A percentile compares a stretch with the other conserved stretches of the same genome.
Conservation (phyloP, 768 basidiomycete genomes). For the Xerocomellus intermedius region DNA sequence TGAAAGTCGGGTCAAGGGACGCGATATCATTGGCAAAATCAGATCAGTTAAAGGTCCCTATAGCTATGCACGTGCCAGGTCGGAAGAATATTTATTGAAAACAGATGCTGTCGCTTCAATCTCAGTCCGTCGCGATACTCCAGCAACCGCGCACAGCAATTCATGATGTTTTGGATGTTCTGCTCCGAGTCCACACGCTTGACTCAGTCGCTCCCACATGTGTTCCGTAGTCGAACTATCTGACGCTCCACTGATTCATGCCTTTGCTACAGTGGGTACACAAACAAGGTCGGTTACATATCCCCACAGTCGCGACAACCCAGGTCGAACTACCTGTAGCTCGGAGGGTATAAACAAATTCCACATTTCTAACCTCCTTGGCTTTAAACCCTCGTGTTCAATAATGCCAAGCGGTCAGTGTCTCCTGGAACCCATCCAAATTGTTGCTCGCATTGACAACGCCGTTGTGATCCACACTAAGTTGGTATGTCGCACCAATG, state of each 20-base stretch:
- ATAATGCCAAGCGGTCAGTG: slow-evolving; percentile 27
- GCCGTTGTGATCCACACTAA: slow-evolving; percentile 35
- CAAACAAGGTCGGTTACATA: neutral
- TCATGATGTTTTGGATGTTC: too few relatives aligned
- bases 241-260: neutral
- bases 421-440: slow-evolving; percentile 40
- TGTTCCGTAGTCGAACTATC: neutral
- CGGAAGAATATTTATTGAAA: neutral
- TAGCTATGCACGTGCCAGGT: neutral
- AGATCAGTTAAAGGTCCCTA: neutral
- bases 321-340: neutral
- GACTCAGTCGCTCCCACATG: too few relatives aligned
- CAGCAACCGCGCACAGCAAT: too few relatives aligned
- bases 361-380: neutral
- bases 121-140: neutral
- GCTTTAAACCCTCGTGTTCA: neutral
- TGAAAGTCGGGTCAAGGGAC: neutral
- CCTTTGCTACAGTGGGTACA: neutral
- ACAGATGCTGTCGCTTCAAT: neutral
- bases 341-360: neutral
- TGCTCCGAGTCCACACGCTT: too few relatives aligned
- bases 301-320: neutral
- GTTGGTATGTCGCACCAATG: slow-evolving; percentile 38
- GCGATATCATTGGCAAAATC: neutral
- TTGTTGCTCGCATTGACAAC: slow-evolving; percentile 37